phyloP scores from a whole-genome alignment of 75 land plant genomes.

The Larix kaempferi region DNA sequence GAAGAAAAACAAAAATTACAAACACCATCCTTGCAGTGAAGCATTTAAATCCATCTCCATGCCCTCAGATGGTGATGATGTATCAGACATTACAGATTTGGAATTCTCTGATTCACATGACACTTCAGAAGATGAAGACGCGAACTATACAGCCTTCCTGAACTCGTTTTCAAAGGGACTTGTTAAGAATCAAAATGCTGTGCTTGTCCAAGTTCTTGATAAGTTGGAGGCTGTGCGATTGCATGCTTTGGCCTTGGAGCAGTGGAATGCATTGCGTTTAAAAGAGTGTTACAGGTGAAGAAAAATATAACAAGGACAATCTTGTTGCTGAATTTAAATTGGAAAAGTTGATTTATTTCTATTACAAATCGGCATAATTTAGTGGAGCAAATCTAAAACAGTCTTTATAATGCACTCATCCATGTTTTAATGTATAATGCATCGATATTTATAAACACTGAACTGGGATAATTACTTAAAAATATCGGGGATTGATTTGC shows the following conservation, averaged over 20 bases:
- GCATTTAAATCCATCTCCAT: not conserved
- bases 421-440: not conserved
- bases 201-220: constrained; percentile 24
- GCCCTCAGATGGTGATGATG: constrained; percentile 5
- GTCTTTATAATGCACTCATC: not conserved
- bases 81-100: constrained; percentile 1
- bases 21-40: not conserved
- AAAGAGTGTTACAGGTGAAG: constrained; percentile 36
- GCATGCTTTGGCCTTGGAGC: constrained; percentile 48
- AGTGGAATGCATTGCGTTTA: constrained; percentile 43
- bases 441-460: not conserved
- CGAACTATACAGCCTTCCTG: not conserved
- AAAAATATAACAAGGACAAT: not conserved
- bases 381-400: not conserved
- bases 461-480: not conserved
- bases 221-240: constrained; percentile 56
- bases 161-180: constrained; percentile 2
- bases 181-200: not conserved
- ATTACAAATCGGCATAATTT: not conserved
- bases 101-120: constrained; percentile 5
- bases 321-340: not conserved
- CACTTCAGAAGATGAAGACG: constrained; percentile 4
- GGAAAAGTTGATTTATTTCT: not conserved
- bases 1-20: constrained; percentile 6
- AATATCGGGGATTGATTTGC: no score